These are phyloP conservation scores for Saccharomycopsis babjevae DNA, from an alignment of 805 yeast genomes.

Conservation along the genomic window DNA sequence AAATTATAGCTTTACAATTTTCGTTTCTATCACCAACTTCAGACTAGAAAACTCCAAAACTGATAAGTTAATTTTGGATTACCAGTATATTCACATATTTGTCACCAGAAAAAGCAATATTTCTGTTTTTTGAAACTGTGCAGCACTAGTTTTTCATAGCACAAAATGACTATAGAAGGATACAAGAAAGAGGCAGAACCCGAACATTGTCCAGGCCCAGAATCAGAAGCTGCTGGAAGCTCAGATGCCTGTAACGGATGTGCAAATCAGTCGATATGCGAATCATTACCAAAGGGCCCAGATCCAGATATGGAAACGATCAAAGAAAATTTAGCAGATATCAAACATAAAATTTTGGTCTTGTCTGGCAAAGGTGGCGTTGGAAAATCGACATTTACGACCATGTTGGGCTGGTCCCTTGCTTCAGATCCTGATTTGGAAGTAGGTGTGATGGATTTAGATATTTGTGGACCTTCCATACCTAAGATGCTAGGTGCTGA, in stretches of 20 bases:
- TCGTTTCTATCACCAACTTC: too few species aligned
- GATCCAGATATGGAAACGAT: slow-evolving; percentile 86
- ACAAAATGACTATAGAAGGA: background rate
- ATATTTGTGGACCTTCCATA: slow-evolving; percentile 94
- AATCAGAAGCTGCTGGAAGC: slow-evolving; percentile 85
- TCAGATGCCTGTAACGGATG: slow-evolving; percentile 93
- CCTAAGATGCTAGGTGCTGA: slow-evolving; percentile 92
- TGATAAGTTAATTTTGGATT: too few species aligned
- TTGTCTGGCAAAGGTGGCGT: slow-evolving; percentile 68
- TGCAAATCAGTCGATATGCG: slow-evolving; percentile 86
- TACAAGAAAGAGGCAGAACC: slow-evolving; percentile 46
- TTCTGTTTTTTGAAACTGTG: background rate
- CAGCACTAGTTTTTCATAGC: background rate
- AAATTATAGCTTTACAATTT: too few species aligned
- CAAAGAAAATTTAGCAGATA: slow-evolving; percentile 49
- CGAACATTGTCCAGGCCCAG: slow-evolving; percentile 98
- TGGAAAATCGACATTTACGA: slow-evolving; percentile 80
- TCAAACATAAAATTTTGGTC: slow-evolving; percentile 70
- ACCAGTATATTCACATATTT: too few species aligned
- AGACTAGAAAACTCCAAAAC: too few species aligned
- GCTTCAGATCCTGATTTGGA: slow-evolving; percentile 67
- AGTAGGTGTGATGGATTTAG: slow-evolving; percentile 94
- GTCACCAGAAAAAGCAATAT: background rate
- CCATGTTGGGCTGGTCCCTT: slow-evolving; percentile 94
- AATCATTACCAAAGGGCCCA: slow-evolving; percentile 83